Base-by-base conservation (phyloP, 345 rosid species). In the thale cress (Arabidopsis thaliana) region DNA sequence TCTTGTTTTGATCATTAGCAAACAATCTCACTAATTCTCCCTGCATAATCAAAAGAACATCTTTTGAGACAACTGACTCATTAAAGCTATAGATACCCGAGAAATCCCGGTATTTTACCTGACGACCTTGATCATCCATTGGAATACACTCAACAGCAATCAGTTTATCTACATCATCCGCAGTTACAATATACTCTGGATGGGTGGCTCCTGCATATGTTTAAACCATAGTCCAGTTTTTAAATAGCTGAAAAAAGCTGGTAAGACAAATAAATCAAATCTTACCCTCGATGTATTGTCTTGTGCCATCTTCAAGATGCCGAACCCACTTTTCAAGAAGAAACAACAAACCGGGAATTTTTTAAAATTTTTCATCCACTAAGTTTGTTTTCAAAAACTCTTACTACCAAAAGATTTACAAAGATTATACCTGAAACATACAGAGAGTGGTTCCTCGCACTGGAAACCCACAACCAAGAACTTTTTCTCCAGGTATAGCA, bases 101-200 rank as follows among this genome's bases (percentile, higher is more conserved):
- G 9, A 33, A 24, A 41, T 5, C 4, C 7, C 10, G 8, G 22
- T 56, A 12, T 7, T 24, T 71, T 73, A 95, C 99, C 97, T 95
- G 99, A 72, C 73, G 93, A 55, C 94, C 97, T 81, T 84, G 96
- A 56, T 90, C 97, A 86, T 95, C 97, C 99, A 95, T 95, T 10
- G 99, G 99, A 79, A 92, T 92, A 84, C 99, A 95, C 78, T 92
- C 99, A 71, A 95, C 99, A 74, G 97, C 96, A 83, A 95, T 92
- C 76, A 90, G 44, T 78, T 89, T 95, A 74, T 92, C 97, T 60
- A 95, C 98, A 83, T 95, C 99, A 84, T 95, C 99, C 60, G 98
- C 99, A 6, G 99, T 95, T 73, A 95, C 94, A 77, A 89, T 76
- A 78, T 95, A 95, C 76, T 95, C 98, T 37, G 99, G 99, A 84